These are phyloP conservation scores for Gelatoporia subvermispora DNA, from an alignment of 768 basidiomycete genomes.

Conservation along the genomic window DNA sequence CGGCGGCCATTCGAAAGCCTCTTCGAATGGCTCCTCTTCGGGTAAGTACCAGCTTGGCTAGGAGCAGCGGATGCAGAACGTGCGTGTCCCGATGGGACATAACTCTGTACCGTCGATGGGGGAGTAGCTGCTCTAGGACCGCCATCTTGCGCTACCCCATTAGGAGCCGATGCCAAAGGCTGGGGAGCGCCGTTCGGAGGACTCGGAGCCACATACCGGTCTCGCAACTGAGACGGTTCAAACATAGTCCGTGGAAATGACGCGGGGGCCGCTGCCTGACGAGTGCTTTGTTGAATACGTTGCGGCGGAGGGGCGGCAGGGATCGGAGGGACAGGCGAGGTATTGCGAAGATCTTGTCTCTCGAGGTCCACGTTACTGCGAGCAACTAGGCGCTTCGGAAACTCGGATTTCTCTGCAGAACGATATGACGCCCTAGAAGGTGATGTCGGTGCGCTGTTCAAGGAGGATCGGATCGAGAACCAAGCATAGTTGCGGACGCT, in stretches of 20 bases:
- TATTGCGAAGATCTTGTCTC: background rate
- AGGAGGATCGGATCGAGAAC: constrained; percentile 22
- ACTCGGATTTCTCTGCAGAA: constrained; percentile 29
- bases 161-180: background rate
- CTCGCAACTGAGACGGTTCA: background rate
- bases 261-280: background rate
- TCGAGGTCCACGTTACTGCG: constrained; percentile 2
- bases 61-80: too few relatives aligned
- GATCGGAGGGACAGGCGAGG: background rate
- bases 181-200: background rate
- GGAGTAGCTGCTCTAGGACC: too few relatives aligned
- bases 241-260: background rate
- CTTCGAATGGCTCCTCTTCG: background rate
- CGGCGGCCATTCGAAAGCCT: background rate
- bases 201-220: background rate
- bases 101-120: too few relatives aligned
- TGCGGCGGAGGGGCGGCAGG: background rate
- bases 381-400: constrained; percentile 11
- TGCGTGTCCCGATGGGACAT: too few relatives aligned
- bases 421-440: constrained; percentile 20
- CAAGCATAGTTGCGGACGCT: constrained; percentile 41
- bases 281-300: background rate
- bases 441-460: constrained; percentile 33
- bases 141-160: too few relatives aligned
- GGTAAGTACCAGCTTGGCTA: background rate